Evolutionary conservation across 2,329 filamentous ascomycete genomes (phyloP), one percentile per base, ranked within the genome.

Genomic region (Calonectria pteridis): DNA sequence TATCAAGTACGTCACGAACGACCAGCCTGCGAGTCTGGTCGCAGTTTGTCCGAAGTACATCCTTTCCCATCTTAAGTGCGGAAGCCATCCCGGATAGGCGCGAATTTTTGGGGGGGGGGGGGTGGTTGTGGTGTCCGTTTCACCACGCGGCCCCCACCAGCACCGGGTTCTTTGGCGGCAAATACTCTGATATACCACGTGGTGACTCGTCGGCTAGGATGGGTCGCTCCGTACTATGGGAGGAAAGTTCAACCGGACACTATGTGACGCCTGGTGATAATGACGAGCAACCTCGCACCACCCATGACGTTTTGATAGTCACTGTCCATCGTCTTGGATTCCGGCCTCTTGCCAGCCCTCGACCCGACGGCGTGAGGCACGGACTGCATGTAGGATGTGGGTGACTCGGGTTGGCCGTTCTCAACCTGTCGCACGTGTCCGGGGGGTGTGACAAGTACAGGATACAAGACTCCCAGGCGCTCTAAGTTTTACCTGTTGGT

Each of bases 81-180:
- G 76, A 78, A 80, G 23, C 73, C 71, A 58, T 79, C 71, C 78
- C 75, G 71, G 69, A 69, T 58, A 80, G 73, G 73, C 76, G 75
- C 68, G 67, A 67, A 53, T 67, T 73, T 75, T 62, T 40, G 33
- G 33, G 28, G 72, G 65, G 69, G 6, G 11, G 37, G 23, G 72
- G 65, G 69, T 73, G 73, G 67, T 73, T 59, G 66, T 59, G 69
- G 67, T 77, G 73, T 79, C 76, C 72, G 74, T 78, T 76, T 79
- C 72, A 78, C 78, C 74, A 79, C 73, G 73, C 76, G 73, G 77
- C 69, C 71, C 77, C 78, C 78, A 78, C 78, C 63, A 76, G 62
- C 67, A 77, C 71, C 77, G 71, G 73, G 74, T 62, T 65, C 67
- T 73, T 72, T 72, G 73, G 67, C 59, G 70, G 72, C 37, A 62